Evolutionary conservation across 345 rosid genomes (phyloP), one percentile per base, ranked within the genome.

Genomic region (Heritiera littoralis): DNA sequence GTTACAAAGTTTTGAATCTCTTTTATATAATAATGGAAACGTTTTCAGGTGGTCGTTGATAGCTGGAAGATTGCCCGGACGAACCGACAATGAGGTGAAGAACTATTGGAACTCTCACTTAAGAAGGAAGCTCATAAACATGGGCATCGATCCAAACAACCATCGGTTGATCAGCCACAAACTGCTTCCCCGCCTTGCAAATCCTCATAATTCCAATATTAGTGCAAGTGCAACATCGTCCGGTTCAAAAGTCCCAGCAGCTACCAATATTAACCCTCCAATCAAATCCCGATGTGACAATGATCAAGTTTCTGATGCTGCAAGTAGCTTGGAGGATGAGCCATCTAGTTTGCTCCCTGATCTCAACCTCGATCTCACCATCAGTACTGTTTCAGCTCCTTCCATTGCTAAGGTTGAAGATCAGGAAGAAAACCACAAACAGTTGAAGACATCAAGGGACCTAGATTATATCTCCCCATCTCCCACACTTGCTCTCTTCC

Each of bases 11-110:
- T 23, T 23, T 23, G 28, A 23, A 23, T 23, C 28, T 23, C 0
- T 5, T 18, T 1, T 18, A 17, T 18, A 18, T 40, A 35, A 10
- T n/a, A 23, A 68, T 45, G 49, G 40, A 30, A 60, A 23, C 14
- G 12, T 77, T 80, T 85, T 65, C 81, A 93, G 98, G 77, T 93
- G 98, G 98, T 88, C 97, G 38, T 20, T 93, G 60, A 90, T 93
- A 79, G 98, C 98, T 51, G 97, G 98, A 64, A 87, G 98, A 85
- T 84, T 93, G 80, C 98, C 98, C 1, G 96, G 96, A 64, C 85
- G 97, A 56, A 88, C 94, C 0, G 98, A 90, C 77, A 86, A 90
- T 77, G 94, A 93, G 85, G 90, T 93, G 30, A 90, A 81, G 83
- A 92, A 88, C 51, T 89, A 90, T 66, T 93, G 97, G 97, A 92